Evolutionary conservation across 2,329 filamentous ascomycete genomes (phyloP).

Genomic region (Aspergillus pseudoterreus): DNA sequence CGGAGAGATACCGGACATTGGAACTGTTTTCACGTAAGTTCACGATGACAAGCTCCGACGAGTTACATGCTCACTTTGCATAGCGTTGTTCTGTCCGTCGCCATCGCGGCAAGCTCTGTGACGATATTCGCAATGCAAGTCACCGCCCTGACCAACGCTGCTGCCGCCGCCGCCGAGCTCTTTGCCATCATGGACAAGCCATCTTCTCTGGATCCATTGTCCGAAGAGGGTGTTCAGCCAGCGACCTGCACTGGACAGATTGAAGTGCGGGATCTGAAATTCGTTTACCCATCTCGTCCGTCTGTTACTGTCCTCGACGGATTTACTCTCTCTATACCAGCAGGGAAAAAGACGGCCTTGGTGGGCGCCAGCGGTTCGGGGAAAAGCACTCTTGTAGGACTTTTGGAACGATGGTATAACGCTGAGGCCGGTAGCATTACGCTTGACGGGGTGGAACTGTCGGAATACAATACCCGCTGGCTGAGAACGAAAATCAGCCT

Average conservation of each 20-base stretch:
- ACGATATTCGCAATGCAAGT: not conserved
- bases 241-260: not conserved
- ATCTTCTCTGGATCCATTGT: not conserved
- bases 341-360: slow-evolving; percentile 54
- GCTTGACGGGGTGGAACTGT: slow-evolving; percentile 35
- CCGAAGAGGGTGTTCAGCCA: not conserved
- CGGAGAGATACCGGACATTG: not conserved
- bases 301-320: slow-evolving; percentile 34
- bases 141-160: not conserved
- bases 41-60: not conserved
- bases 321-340: slow-evolving; percentile 31
- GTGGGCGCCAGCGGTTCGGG: slow-evolving; percentile 65
- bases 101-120: not conserved
- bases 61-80: not conserved
- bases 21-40: not conserved
- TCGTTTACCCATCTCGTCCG: slow-evolving; percentile 35
- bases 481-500: slow-evolving; percentile 17
- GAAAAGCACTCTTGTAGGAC: slow-evolving; percentile 69
- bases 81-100: not conserved
- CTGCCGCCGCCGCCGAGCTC: not conserved
- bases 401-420: slow-evolving; percentile 71
- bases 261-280: slow-evolving; percentile 7
- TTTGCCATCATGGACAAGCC: not conserved
- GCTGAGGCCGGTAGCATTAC: slow-evolving; percentile 28
- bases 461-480: slow-evolving; percentile 27